Conservation (phyloP, 2,329 filamentous ascomycete genomes). For the Pyrenochaeta sp. region DNA sequence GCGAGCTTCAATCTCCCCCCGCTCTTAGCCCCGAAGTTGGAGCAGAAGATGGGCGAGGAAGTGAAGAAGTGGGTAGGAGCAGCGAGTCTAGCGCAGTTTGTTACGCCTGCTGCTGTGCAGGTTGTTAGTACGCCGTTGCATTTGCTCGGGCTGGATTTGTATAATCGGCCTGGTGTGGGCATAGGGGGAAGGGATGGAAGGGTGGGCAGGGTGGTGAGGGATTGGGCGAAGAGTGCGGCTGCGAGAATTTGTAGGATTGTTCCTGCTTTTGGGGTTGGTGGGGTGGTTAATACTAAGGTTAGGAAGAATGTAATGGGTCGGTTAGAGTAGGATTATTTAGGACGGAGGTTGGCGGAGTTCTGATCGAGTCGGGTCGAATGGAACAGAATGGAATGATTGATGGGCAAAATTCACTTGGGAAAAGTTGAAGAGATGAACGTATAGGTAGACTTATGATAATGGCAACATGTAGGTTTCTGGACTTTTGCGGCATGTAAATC, state of each 20-base stretch:
- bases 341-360: no score
- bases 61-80: constrained; percentile 61
- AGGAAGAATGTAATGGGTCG: constrained; percentile 70
- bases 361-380: no score
- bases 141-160: constrained; percentile 83
- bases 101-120: constrained; percentile 81
- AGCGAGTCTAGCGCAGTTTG: constrained; percentile 73
- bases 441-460: no score
- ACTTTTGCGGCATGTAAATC: no score
- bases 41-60: constrained; percentile 48
- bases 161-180: constrained; percentile 66
- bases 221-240: constrained; percentile 77
- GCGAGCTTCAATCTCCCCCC: constrained; percentile 90
- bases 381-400: no score
- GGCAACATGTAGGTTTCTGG: no score
- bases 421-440: no score
- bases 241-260: constrained; percentile 86
- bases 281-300: constrained; percentile 81
- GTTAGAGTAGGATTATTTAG: constrained; percentile 26
- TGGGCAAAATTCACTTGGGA: no score
- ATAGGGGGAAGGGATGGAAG: constrained; percentile 66
- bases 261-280: constrained; percentile 87
- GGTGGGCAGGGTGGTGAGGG: constrained; percentile 71
- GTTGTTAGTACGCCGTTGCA: constrained; percentile 83
- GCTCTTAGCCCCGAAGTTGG: constrained; percentile 75